Base-by-base conservation (phyloP, 345 rosid species). In the Corchorus olitorius region DNA sequence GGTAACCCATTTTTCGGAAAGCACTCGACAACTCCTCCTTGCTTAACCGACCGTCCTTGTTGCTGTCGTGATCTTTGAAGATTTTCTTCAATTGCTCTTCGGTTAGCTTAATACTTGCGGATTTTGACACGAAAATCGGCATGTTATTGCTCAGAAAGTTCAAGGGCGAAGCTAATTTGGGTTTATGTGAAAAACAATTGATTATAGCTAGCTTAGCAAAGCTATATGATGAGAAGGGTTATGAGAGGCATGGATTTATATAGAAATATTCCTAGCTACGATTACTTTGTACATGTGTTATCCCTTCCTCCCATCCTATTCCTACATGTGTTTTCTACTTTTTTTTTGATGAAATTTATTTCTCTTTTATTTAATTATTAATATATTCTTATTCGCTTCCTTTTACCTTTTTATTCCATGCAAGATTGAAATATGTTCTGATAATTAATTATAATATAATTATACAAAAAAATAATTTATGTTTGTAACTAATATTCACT, bases 1-100 rank as follows among this genome's bases (percentile, higher is more conserved):
- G 81, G 4, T 83, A 70, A 13, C 81, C 81, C 2, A 83, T 77
- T 27, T 64, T 14, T 11, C 46, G 64, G 41, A 77, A 83, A 8
- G 70, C 83, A 8, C 45, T 61, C 63, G 35, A 64, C 33, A 80
- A 34, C 77, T 83, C 83, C 15, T 77, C 81, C 39, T 60, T 70
- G 75, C 58, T 77, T 4, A 83, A 75, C 3, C 27, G 20, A 27
- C 81, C 81, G 19, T 83, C 81, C 3, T 77, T 41, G 72, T 83
- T 63, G 45, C 13, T 10, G 34, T 83, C 86, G 7, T 71, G 64
- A 7, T 77, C 55, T 65, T 59, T 74, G 68, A 83, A 75, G 27
- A 80, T 41, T 0, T n/a, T 62, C 66, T 63, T 79, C 74, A 83
- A 37, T 66, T 79, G 76, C 15, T 11, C 79, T 48, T 65, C 79